Percentiles rank a stretch among this genome's conserved stretches.
Conservation (phyloP, 1,139 yeast genomes). For the Nadsonia starkeyi-henricii region DNA sequence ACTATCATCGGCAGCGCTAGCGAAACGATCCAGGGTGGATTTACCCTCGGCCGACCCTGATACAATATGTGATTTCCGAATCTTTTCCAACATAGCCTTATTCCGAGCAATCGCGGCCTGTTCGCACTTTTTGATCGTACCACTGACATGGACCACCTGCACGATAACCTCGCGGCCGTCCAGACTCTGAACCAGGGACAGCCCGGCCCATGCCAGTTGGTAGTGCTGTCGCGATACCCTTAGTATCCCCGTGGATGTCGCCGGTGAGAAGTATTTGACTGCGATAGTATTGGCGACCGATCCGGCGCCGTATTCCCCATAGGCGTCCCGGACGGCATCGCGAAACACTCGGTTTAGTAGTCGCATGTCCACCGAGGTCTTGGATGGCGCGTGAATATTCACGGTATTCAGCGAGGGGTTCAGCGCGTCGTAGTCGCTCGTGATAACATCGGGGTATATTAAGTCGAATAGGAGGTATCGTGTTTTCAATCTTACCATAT, state of each 20-base stretch:
- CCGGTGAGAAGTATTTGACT: slow-evolving; percentile 67
- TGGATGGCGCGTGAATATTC: slow-evolving; percentile 13
- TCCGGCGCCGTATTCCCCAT: slow-evolving; percentile 74
- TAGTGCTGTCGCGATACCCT: slow-evolving; percentile 59
- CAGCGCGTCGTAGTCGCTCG: slow-evolving; percentile 19
- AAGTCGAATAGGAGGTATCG: slow-evolving; percentile 74
- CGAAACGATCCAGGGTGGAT: slow-evolving; percentile 4
- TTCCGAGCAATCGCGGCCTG: slow-evolving; percentile 33
- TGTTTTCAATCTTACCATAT: slow-evolving; percentile 79
- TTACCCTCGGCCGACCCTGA: too few species aligned
- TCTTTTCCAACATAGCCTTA: slow-evolving; percentile 14
- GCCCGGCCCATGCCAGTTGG: slow-evolving; percentile 52
- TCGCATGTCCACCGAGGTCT: slow-evolving; percentile 13
- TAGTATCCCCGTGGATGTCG: slow-evolving; percentile 74
- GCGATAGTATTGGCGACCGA: slow-evolving; percentile 40
- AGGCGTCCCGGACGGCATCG: slow-evolving; percentile 41
- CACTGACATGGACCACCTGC: slow-evolving; percentile 60
- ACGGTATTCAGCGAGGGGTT: slow-evolving; percentile 4
- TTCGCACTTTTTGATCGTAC: slow-evolving; percentile 80
- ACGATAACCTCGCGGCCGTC: slow-evolving; percentile 43
- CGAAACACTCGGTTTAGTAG: slow-evolving; percentile 30
- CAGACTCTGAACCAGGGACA: slow-evolving; percentile 46
- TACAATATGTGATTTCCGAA: background rate
- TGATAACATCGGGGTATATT: slow-evolving; percentile 42
- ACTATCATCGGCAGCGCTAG: background rate